Base-by-base conservation (phyloP, 2,329 filamentous ascomycete genomes). In the Dothistroma septosporum region DNA sequence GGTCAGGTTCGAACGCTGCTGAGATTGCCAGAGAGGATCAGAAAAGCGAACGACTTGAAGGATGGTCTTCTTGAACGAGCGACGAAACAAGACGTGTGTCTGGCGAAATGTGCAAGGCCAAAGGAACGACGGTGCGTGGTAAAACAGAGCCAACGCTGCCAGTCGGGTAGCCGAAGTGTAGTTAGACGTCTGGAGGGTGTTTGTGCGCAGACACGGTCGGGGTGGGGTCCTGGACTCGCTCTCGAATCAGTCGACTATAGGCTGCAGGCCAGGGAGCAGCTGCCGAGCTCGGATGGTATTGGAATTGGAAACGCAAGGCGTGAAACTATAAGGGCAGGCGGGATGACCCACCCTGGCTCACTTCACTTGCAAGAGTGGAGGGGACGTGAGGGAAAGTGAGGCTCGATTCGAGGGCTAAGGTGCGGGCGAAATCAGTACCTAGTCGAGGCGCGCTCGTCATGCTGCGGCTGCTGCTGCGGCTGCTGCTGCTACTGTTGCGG, bases 231-330 rank as follows among this genome's bases (percentile, higher is more conserved):
- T 53, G 50, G 35, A 11, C 4, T 53, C 31, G 50, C 28, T n/a
- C 50, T 53, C 50, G 50, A 53, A 32, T 53, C 50, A 53, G 64
- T 53, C 55, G 59, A 48, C 37, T 62, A 48, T 54, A 59, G 52
- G 56, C 48, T 57, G 59, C 64, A 63, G 3, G 64, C 64, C 61
- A 60, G 66, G 65, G 63, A 61, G 63, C 59, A 59, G 57, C 24
- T 63, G 64, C 66, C 64, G 66, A 61, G 59, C 19, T 24, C 53
- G 55, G 60, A 44, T 49, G 52, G 58, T 44, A 61, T 63, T 64
- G 63, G 59, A 58, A 65, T 64, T 67, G 62, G 62, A 68, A 66
- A 68, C 60, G 68, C 67, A 68, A 69, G 68, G 68, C 66, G 65
- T 68, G 59, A 64, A 65, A 66, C 58, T 60, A 57, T 55, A 57